Percentiles rank a stretch among this genome's conserved stretches.
Evolutionary conservation across 2,329 filamentous ascomycete species (phyloP).

Genomic region (Aspergillus uvarum): DNA sequence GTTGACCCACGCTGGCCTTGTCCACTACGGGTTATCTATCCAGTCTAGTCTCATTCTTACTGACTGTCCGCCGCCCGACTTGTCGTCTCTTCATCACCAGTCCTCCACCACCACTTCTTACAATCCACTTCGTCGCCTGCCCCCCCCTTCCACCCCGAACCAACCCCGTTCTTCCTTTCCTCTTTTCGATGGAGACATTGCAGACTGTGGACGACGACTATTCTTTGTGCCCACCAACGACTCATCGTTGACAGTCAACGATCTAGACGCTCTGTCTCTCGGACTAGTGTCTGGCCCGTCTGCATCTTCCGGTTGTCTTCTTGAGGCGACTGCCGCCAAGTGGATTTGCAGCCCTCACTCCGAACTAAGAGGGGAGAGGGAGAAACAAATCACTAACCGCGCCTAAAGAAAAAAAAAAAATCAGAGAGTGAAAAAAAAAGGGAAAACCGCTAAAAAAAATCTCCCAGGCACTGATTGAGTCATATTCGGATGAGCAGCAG

Average conservation of each 20-base stretch:
- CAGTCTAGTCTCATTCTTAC: conserved; percentile 1
- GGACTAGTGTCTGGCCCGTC: conserved; percentile 32
- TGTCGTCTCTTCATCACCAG: neutral
- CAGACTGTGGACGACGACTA: conserved; percentile 27
- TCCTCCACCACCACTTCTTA: conserved; percentile 2
- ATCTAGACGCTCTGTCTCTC: conserved; percentile 24
- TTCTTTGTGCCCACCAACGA: conserved; percentile 24
- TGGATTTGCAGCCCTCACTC: conserved; percentile 17
- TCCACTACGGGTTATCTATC: neutral
- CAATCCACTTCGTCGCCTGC: conserved; percentile 14
- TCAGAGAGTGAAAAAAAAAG: conserved; percentile 3
- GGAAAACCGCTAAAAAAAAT: conserved; percentile 12
- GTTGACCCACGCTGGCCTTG: conserved; percentile 12
- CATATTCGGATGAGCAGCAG: conserved; percentile 22
- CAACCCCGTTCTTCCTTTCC: conserved; percentile 9
- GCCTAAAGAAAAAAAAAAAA: conserved; percentile 9
- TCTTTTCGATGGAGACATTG: conserved; percentile 37
- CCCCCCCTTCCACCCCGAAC: conserved; percentile 12
- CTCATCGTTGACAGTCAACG: conserved; percentile 33
- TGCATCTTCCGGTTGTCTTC: conserved; percentile 27
- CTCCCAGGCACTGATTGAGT: conserved; percentile 16
- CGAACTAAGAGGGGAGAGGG: conserved; percentile 12
- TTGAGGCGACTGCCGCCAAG: conserved; percentile 17
- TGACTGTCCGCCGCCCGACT: conserved; percentile 7
- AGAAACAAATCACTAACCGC: conserved; percentile 6